These are phyloP conservation scores for Glonium stellatum DNA, from an alignment of 495 filamentous ascomycete genomes.

Conservation along the genomic window DNA sequence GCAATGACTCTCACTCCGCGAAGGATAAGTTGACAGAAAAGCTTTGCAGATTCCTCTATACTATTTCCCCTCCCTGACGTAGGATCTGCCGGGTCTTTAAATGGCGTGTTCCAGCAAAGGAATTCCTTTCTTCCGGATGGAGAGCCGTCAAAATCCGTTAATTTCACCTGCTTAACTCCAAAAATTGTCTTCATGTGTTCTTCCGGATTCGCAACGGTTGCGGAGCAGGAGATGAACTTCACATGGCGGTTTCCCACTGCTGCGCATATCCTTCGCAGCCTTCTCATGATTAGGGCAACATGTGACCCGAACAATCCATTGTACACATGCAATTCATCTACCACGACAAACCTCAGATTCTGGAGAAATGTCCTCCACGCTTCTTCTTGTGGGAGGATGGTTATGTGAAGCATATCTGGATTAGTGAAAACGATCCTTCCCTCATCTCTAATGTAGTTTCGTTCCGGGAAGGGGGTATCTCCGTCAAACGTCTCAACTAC, in stretches of 20 bases:
- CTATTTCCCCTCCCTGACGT: constrained; percentile 78
- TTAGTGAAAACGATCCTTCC: constrained; percentile 96
- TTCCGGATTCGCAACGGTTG: constrained; percentile 90
- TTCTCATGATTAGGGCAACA: constrained; percentile 89
- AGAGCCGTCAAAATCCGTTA: constrained; percentile 88
- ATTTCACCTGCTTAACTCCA: constrained; percentile 67
- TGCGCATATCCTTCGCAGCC: constrained; percentile 80
- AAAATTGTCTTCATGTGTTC: constrained; percentile 92
- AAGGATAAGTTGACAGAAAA: constrained; percentile 86
- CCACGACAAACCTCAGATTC: constrained; percentile 84
- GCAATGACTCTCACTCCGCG: constrained; percentile 89
- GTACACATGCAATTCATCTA: constrained; percentile 82
- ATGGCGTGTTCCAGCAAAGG: constrained; percentile 96
- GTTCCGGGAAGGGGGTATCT: constrained; percentile 75
- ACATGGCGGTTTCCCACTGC: constrained; percentile 83
- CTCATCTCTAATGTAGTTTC: constrained; percentile 77
- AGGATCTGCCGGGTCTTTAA: constrained; percentile 81
- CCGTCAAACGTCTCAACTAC: constrained; percentile 94
- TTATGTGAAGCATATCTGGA: constrained; percentile 95
- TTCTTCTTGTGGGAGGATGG: constrained; percentile 86
- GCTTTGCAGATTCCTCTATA: constrained; percentile 72
- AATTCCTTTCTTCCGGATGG: constrained; percentile 94
- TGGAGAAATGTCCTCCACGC: constrained; percentile 82
- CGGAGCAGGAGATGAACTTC: constrained; percentile 94
- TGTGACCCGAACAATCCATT: constrained; percentile 92